phyloP scores from a whole-genome alignment of 805 yeast species.

The Metschnikowia corniflorae region DNA sequence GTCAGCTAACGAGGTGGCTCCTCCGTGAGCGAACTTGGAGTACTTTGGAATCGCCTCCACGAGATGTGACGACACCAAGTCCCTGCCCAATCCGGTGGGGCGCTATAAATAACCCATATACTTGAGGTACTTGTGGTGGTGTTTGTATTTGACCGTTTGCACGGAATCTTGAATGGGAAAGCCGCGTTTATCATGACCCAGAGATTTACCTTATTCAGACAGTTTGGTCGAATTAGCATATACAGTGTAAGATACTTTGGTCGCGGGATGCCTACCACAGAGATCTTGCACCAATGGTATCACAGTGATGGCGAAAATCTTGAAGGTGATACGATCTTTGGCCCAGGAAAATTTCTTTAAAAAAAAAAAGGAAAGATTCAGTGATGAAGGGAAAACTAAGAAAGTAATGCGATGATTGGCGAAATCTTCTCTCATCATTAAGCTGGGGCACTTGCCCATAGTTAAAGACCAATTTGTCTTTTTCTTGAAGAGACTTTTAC shows the following conservation, averaged over 20 bases:
- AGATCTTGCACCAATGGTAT: conserved; percentile 1
- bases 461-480: conserved; percentile 13
- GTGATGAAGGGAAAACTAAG: conserved; percentile 8
- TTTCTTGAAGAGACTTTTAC: conserved; percentile 14
- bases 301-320: conserved; percentile 4
- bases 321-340: conserved; percentile 14
- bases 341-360: conserved; percentile 10
- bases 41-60: conserved; percentile 98
- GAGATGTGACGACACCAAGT: conserved; percentile 82
- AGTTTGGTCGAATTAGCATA: conserved; percentile 15
- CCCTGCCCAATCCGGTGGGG: conserved; percentile 98
- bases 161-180: conserved; percentile 16
- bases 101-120: conserved; percentile 16
- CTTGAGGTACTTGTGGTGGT: conserved; percentile 19
- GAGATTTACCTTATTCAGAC: conserved; percentile 11
- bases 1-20: conserved; percentile 86
- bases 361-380: no score
- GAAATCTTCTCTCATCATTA: background rate
- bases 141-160: conserved; percentile 20
- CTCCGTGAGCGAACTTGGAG: conserved; percentile 95
- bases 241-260: conserved; percentile 15
- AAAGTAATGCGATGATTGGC: conserved; percentile 3
- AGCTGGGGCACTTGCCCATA: conserved; percentile 8
- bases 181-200: conserved; percentile 17
- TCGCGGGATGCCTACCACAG: conserved; percentile 16